These are phyloP conservation scores for Letharia lupina DNA, from an alignment of 495 filamentous ascomycete genomes.

Conservation along the genomic window DNA sequence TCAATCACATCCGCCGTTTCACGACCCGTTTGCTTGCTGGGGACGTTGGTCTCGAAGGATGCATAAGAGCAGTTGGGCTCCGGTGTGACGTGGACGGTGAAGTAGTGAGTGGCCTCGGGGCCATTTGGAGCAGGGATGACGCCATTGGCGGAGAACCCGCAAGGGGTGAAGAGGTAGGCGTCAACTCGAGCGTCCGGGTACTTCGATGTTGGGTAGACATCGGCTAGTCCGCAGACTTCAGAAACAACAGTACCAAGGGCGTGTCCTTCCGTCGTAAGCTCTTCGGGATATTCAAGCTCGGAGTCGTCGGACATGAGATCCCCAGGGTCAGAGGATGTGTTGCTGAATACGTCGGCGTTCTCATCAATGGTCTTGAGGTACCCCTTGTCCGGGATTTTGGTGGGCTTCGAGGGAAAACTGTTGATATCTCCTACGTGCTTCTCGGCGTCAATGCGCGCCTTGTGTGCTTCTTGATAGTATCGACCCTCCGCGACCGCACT, in stretches of 20 bases:
- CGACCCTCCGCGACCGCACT: slow-evolving; percentile 78
- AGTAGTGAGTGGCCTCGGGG: slow-evolving; percentile 72
- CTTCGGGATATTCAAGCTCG: slow-evolving; percentile 53
- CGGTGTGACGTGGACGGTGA: slow-evolving; percentile 97
- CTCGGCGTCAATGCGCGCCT: slow-evolving; percentile 45
- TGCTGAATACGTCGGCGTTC: slow-evolving; percentile 70
- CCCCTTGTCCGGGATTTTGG: slow-evolving; percentile 17
- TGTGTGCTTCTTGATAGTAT: slow-evolving; percentile 53
- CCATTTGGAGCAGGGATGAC: slow-evolving; percentile 75
- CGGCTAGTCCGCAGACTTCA: slow-evolving; percentile 78
- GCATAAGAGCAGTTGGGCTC: slow-evolving; percentile 98
- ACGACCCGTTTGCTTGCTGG: slow-evolving; percentile 78
- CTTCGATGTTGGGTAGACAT: slow-evolving; percentile 75
- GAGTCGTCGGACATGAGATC: slow-evolving; percentile 44
- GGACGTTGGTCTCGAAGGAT: slow-evolving; percentile 98
- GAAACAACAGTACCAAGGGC: slow-evolving; percentile 89
- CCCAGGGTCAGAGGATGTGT: slow-evolving; percentile 60
- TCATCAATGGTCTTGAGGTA: slow-evolving; percentile 43
- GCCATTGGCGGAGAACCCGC: slow-evolving; percentile 96
- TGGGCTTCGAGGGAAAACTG: slow-evolving; percentile 23
- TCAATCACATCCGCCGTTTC: slow-evolving; percentile 84
- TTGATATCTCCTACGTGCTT: slow-evolving; percentile 45
- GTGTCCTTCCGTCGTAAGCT: slow-evolving; percentile 86
- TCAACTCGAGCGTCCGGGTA: slow-evolving; percentile 94
- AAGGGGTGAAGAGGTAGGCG: slow-evolving; percentile 93